Conservation (phyloP, 108 stramenopile species). For the Pinguiococcus pyrenoidosus region DNA sequence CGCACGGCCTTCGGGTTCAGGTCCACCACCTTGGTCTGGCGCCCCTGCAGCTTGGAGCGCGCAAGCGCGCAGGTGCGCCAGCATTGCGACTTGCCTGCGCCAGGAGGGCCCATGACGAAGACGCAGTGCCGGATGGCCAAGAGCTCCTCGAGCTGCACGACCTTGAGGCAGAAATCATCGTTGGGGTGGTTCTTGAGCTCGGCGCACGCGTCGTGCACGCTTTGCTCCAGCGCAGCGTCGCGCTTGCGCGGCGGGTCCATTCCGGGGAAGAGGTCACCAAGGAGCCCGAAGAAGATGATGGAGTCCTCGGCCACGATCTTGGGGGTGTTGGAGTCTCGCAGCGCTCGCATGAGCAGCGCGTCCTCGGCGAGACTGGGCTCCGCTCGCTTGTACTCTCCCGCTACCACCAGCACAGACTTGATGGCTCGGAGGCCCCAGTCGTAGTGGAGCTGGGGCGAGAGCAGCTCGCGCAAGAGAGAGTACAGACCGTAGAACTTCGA, state of each 20-base stretch:
- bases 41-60: too few relatives aligned
- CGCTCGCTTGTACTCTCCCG: constrained; percentile 48
- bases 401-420: constrained; percentile 56
- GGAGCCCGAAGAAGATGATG: constrained; percentile 52
- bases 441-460: constrained; percentile 55
- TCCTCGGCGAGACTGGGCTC: constrained; percentile 31
- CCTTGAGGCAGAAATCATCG: constrained; percentile 26
- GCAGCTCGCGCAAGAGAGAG: constrained; percentile 41
- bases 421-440: constrained; percentile 63
- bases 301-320: constrained; percentile 39
- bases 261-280: constrained; percentile 39
- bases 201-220: constrained; percentile 29
- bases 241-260: constrained; percentile 39
- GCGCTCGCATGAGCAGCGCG: constrained; percentile 42
- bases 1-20: constrained; percentile 49
- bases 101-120: constrained; percentile 52
- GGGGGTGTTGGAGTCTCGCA: constrained; percentile 47
- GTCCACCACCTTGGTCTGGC: constrained; percentile 13
- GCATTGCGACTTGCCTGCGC: constrained; percentile 44
- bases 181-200: constrained; percentile 7
- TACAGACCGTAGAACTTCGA: constrained; percentile 57
- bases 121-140: constrained; percentile 51
- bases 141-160: constrained; percentile 49
- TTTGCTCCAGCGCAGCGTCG: constrained; percentile 27
- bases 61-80: too few relatives aligned